A percentile compares a stretch with the other conserved stretches of the same genome.
Conservation (phyloP, 495 filamentous ascomycete species). For the Aspergillus conjunctus region DNA sequence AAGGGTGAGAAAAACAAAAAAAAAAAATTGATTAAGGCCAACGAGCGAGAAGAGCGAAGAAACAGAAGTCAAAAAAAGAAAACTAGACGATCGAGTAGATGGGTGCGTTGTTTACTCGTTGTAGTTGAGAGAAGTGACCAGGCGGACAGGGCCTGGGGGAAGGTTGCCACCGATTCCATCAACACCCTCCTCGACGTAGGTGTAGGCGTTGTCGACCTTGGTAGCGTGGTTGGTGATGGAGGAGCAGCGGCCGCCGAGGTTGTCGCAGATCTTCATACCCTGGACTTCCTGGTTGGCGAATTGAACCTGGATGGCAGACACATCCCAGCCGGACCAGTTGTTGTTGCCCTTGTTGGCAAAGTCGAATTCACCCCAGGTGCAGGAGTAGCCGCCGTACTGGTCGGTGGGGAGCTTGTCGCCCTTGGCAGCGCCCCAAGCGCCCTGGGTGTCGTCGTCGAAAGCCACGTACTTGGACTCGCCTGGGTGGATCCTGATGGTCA, state of each 20-base stretch:
- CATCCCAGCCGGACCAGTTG: constrained; percentile 53
- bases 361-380: constrained; percentile 58
- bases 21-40: too few relatives aligned
- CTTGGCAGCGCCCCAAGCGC: constrained; percentile 41
- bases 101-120: constrained; percentile 19
- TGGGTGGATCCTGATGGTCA: constrained; percentile 44
- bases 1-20: too few relatives aligned
- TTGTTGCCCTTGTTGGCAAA: constrained; percentile 53
- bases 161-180: constrained; percentile 32
- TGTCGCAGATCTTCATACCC: constrained; percentile 48
- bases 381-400: constrained; percentile 39
- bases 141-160: constrained; percentile 32
- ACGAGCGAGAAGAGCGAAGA: not conserved
- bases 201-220: constrained; percentile 43
- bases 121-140: constrained; percentile 41
- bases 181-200: constrained; percentile 28
- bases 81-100: constrained; percentile 17
- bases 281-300: constrained; percentile 32
- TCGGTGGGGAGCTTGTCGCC: constrained; percentile 35
- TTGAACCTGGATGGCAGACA: constrained; percentile 53
- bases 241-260: constrained; percentile 38
- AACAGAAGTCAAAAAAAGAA: constrained; percentile 17
- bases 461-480: constrained; percentile 48
- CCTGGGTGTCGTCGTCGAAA: constrained; percentile 49
- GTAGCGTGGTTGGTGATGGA: constrained; percentile 31